Evolutionary conservation across 768 basidiomycete genomes (phyloP), one percentile per base, ranked within the genome.

Genomic region (Pleurotus giganteus): DNA sequence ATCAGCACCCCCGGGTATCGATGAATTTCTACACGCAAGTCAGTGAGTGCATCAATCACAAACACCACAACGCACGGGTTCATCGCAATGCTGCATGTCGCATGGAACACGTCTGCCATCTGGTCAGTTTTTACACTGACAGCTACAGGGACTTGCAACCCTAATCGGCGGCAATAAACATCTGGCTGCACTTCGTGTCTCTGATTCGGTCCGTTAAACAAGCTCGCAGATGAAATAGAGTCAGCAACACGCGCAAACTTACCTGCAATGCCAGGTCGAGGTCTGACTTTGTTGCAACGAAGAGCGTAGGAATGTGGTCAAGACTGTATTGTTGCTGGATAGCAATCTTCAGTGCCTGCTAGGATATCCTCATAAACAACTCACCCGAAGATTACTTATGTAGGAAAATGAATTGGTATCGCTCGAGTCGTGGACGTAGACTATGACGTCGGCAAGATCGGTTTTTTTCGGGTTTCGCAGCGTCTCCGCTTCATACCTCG

Each of bases 381-480:
- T 62, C 66, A 96, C 94, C 68, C 96, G 83, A 63, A 98, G 75
- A 73, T 96, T 97, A 63, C 93, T 95, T 68, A 99, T 94, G 72
- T 98, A 97, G 44, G 93, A 95, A 69, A 99, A 99, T 8, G 94
- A 97, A 72, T 99, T 98, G 36, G 96, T 98, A 67, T 99, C 96
- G 66, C 92, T 94, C 44, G 95, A 98, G 71, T 99, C 96, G 64
- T 98, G 86, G 28, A 98, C 94, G 66, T 96, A 98, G 59, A 95
- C 82, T 57, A 98, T 90, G 37, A 98, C 91, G 70, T 99, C 96
- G 17, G 91, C 92, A 42, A 91, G 72, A 67, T 97, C 95, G 28
- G 87, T 85, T 74, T 94, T 97, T 75, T 93, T 96, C 34, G 85
- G 78, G 68, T 88, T 93, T 57, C 94, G 83, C 54, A 98, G 73